Base-by-base conservation (phyloP, 441 rosid genomes). In the Hypseocharis bilobata region DNA sequence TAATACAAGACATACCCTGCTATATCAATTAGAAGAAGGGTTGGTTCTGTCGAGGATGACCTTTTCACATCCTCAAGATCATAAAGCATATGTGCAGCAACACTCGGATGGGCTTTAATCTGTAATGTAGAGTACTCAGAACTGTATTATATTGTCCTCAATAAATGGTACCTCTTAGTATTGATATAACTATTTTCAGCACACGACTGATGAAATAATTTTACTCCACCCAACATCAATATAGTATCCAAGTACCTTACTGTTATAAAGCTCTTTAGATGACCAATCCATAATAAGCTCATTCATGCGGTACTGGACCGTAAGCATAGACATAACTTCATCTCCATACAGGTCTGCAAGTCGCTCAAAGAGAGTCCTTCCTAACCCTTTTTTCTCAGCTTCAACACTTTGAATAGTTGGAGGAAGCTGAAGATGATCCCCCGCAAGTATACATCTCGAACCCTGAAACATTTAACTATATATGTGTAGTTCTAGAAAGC, bases 201-300 rank as follows among this genome's bases (percentile, higher is more conserved):
- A 64, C 26, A 45, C 20, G 19, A 4, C 38, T 44, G 29, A 44
- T 29, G 28, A 45, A 59, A 67, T 8, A 40, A 59, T 54, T 63
- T 65, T 13, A 63, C 10, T 26, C 10, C 56, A 52, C 45, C 54
- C n/a, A 67, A 61, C 17, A 70, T 40, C 68, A 22, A 52, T 54
- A 54, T 7, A 64, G 55, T 36, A 72, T 44, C 51, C 20, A n/a
- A 69, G 73, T 66, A 88, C 96, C 92, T 91, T 88, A 55, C 80
- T 78, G 71, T 81, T 64, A 22, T 93, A 91, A 40, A 93, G 95
- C 84, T 91, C 96, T 67, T 82, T 76, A 0, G 97, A 93, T 40
- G 99, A 93, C 99, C 99, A 93, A 65, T 86, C 83, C 99, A 93
- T 93, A 45, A 93, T 88, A 68, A 83, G 95, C 78, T 93, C 96